Evolutionary conservation across 768 basidiomycete species (phyloP).

Genomic region (Auricularia cornea): DNA sequence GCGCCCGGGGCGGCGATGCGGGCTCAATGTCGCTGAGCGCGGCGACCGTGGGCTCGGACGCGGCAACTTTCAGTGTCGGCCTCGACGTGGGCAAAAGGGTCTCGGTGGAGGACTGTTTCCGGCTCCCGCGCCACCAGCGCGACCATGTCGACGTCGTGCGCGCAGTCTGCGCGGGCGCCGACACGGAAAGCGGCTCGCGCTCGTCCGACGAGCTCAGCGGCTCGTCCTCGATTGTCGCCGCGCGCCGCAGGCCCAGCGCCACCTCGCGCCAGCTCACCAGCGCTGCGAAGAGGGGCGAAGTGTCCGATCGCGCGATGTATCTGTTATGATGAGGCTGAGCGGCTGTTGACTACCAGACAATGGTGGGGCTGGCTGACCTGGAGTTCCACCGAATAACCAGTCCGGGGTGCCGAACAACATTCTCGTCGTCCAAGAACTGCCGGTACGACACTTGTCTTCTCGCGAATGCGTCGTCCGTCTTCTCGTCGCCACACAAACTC

Average conservation of each 20-base stretch:
- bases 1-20: not conserved
- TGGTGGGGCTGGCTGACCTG: conserved; percentile 41
- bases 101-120: conserved; percentile 20
- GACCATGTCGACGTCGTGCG: conserved; percentile 62
- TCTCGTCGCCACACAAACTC: conserved; percentile 41
- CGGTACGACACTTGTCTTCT: conserved; percentile 55
- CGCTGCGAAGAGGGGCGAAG: conserved; percentile 66
- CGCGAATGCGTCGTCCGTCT: conserved; percentile 34
- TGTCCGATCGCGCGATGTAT: conserved; percentile 70
- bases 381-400: conserved; percentile 71
- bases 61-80: conserved; percentile 16
- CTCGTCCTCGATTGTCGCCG: conserved; percentile 14
- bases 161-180: conserved; percentile 29
- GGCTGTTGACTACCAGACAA: no score
- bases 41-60: conserved; percentile 14
- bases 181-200: conserved; percentile 28
- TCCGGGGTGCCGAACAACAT: conserved; percentile 48
- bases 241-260: conserved; percentile 12
- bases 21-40: not conserved
- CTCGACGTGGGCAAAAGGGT: conserved; percentile 3
- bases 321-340: conserved; percentile 25
- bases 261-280: conserved; percentile 60
- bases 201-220: conserved; percentile 18
- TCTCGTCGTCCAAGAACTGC: conserved; percentile 56
- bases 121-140: conserved; percentile 72